These are phyloP conservation scores for Volutella citrinella DNA, from an alignment of 2,329 filamentous ascomycete genomes.

Conservation along the genomic window DNA sequence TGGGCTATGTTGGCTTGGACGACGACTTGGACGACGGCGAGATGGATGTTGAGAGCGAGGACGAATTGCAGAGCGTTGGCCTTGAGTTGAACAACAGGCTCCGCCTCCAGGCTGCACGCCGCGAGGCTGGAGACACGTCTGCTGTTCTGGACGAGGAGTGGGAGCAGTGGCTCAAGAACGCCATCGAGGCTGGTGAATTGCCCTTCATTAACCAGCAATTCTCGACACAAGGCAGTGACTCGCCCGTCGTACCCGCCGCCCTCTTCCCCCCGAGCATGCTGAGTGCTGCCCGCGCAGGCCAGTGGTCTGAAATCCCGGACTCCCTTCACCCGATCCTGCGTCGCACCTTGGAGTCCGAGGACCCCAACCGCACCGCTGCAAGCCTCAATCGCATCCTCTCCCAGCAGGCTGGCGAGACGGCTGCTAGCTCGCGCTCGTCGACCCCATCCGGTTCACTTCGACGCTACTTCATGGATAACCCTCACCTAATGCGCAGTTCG, in stretches of 20 bases:
- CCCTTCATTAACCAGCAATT: slow-evolving; percentile 43
- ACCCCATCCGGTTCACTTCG: slow-evolving; percentile 12
- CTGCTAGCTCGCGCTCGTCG: slow-evolving; percentile 10
- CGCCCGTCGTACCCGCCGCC: slow-evolving; percentile 27
- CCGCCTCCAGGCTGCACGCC: slow-evolving; percentile 59
- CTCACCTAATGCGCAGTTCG: slow-evolving; percentile 10
- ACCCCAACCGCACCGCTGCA: slow-evolving; percentile 15
- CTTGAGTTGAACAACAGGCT: slow-evolving; percentile 63
- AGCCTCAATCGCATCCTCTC: too few species aligned
- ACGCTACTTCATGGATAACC: slow-evolving; percentile 16
- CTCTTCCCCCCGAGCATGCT: slow-evolving; percentile 52
- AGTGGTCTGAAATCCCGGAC: slow-evolving; percentile 57
- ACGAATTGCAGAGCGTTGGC: slow-evolving; percentile 54
- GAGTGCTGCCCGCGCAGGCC: slow-evolving; percentile 51
- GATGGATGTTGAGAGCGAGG: slow-evolving; percentile 51
- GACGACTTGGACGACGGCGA: slow-evolving; percentile 30
- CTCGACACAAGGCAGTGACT: slow-evolving; percentile 27
- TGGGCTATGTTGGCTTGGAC: slow-evolving; percentile 14
- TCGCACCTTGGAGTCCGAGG: slow-evolving; percentile 41
- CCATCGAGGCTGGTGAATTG: slow-evolving; percentile 60
- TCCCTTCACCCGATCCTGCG: slow-evolving; percentile 52
- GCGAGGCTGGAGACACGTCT: slow-evolving; percentile 57
- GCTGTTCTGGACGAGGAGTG: slow-evolving; percentile 66
- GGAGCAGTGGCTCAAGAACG: slow-evolving; percentile 73
- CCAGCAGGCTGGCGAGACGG: slow-evolving; percentile 13